A percentile compares a stretch with the other conserved stretches of the same genome.
Conservation (phyloP, 768 basidiomycete genomes). For the Termitomyces sp. region DNA sequence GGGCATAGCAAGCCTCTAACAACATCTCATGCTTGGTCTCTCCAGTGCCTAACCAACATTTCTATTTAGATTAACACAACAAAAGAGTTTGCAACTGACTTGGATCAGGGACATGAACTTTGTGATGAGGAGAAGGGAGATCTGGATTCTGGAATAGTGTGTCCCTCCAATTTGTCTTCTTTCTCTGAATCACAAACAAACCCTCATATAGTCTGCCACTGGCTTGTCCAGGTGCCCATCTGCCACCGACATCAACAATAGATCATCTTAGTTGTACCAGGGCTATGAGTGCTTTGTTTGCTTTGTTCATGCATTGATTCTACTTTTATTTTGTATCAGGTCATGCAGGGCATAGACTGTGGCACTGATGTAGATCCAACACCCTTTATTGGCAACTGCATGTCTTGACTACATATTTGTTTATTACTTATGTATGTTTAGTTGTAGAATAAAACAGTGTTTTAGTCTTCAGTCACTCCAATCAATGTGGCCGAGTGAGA, state of each 20-base stretch:
- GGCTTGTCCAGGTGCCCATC: constrained; percentile 8
- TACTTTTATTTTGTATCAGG: not conserved
- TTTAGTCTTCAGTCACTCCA: too few species aligned
- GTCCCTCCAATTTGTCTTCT: not conserved
- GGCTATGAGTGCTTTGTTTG: too few species aligned
- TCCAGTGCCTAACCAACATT: constrained; percentile 38
- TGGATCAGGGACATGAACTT: constrained; percentile 23
- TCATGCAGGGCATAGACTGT: not conserved
- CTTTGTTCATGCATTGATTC: not conserved
- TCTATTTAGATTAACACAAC: constrained; percentile 54
- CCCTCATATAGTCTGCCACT: not conserved
- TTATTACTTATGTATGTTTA: not conserved
- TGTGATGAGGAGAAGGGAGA: constrained; percentile 15
- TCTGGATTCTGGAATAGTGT: constrained; percentile 11
- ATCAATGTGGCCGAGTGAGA: too few species aligned
- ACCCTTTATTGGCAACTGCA: not conserved
- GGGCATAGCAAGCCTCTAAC: not conserved
- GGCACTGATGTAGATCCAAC: not conserved
- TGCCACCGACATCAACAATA: not conserved
- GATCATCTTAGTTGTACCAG: not conserved
- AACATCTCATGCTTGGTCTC: not conserved
- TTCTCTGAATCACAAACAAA: not conserved
- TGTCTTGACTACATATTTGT: not conserved
- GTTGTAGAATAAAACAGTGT: too few species aligned
- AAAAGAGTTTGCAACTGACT: constrained; percentile 41